Evolutionary conservation across 2,329 filamentous ascomycete species (phyloP), one percentile per base, ranked within the genome.

Genomic region (Fusarium verticillioides): DNA sequence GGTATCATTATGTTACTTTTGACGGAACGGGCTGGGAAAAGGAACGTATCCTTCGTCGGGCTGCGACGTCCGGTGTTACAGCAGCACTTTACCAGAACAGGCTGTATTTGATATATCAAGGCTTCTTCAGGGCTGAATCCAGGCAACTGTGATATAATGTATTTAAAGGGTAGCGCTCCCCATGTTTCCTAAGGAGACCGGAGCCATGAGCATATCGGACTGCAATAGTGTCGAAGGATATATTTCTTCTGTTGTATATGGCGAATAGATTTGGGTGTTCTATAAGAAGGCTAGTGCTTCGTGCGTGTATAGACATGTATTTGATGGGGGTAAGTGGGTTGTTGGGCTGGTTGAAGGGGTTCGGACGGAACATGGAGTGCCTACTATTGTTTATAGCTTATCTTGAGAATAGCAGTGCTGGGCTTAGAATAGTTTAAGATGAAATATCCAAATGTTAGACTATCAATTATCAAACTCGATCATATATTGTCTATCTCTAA

Each of bases 1-100:
- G 6, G 52, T 23, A 18, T 43, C 2, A 15, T 1, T 54, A 32
- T 5, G 12, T 32, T n/a, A 3, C 16, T 6, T 54, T 40, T 13
- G 52, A 54, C 7, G 34, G 52, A 16, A 19, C 7, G 6, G n/a
- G 15, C 3, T 54, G 52, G 52, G 37, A 19, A 5, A 16, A 26
- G 18, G 19, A 2, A 12, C 0, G 12, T 7, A 37, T 10, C 9
- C 2, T 37, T 42, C 0, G 0, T 9, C 0, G 2, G 9, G 1
- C 11, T 1, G 15, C 11, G 12, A 30, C 4, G 4, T 32, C 36
- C 18, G 23, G 36, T 13, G 39, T 54, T 5, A 54, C 37, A 9
- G 36, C 23, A 21, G 18, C 21, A 1, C 26, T 40, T 2, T 40
- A 42, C 8, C 19, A 21, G 10, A 18, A 18, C 12, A 54, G 42